Percentiles rank a stretch among this genome's conserved stretches.
phyloP scores from a whole-genome alignment of 2,329 filamentous ascomycete species.

The Exophiala aquamarina region DNA sequence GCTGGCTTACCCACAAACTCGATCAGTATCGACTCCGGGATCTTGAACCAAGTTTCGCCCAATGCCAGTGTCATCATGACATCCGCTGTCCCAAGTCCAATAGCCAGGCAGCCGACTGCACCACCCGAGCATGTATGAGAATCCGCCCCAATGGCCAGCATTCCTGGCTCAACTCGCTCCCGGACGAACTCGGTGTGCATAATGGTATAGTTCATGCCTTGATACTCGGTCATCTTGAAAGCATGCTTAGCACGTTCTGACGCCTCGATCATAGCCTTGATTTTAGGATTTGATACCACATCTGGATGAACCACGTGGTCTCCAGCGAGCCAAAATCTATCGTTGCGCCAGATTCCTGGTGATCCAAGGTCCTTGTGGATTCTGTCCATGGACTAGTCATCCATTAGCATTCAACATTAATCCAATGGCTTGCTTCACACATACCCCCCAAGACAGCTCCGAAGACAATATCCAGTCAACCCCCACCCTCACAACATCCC shows the following conservation, averaged over 20 bases:
- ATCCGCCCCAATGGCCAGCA: slow-evolving; percentile 45
- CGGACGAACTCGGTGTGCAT: slow-evolving; percentile 51
- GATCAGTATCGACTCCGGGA: slow-evolving; percentile 45
- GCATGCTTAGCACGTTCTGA: slow-evolving; percentile 38
- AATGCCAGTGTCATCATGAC: slow-evolving; percentile 47
- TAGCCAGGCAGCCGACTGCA: slow-evolving; percentile 41
- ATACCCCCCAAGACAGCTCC: slow-evolving; percentile 43
- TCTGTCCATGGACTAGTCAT: slow-evolving; percentile 43
- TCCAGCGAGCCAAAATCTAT: slow-evolving; percentile 51
- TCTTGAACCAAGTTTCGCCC: slow-evolving; percentile 49
- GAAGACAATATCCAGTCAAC: slow-evolving; percentile 51
- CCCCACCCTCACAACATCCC: slow-evolving; percentile 42
- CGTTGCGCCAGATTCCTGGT: slow-evolving; percentile 50
- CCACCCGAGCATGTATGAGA: slow-evolving; percentile 50
- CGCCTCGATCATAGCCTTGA: slow-evolving; percentile 38
- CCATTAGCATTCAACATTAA: neutral
- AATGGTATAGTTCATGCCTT: slow-evolving; percentile 44
- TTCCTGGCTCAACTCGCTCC: slow-evolving; percentile 46
- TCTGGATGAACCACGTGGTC: slow-evolving; percentile 52
- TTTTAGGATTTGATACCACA: slow-evolving; percentile 36
- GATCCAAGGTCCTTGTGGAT: slow-evolving; percentile 42
- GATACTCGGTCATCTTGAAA: slow-evolving; percentile 48
- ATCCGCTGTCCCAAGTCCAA: slow-evolving; percentile 49
- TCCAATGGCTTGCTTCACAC: slow-evolving; percentile 7
- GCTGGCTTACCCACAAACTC: slow-evolving; percentile 38